These are phyloP conservation scores for Drechslerella stenobrocha DNA, from an alignment of 2,329 filamentous ascomycete species.

Conservation along the genomic window DNA sequence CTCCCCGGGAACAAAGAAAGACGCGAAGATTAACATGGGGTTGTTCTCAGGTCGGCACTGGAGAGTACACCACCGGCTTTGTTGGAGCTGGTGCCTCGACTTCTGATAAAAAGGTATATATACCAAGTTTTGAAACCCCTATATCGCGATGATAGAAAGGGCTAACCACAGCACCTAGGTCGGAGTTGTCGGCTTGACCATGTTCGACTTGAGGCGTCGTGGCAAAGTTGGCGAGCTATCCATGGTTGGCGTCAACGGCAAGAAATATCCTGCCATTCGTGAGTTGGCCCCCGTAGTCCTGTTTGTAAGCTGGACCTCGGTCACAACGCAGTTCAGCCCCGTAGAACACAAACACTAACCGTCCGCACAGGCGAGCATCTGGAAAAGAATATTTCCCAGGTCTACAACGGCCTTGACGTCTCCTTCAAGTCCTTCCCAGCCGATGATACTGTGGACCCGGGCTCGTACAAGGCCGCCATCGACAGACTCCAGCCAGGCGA, in stretches of 20 bases:
- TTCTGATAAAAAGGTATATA: constrained; percentile 79
- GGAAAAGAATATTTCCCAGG: constrained; percentile 80
- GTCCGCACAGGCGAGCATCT: constrained; percentile 68
- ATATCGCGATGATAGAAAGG: too few relatives aligned
- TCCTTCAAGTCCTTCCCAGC: constrained; percentile 81
- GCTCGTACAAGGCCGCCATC: constrained; percentile 86
- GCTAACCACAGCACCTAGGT: too few relatives aligned
- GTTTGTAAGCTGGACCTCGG: constrained; percentile 12
- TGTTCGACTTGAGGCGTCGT: constrained; percentile 84
- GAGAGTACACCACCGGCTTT: constrained; percentile 95
- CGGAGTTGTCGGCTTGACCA: constrained; percentile 83
- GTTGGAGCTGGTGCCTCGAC: constrained; percentile 79
- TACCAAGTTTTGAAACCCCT: too few relatives aligned
- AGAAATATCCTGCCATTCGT: constrained; percentile 90
- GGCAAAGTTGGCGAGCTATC: constrained; percentile 83
- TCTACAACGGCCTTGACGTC: constrained; percentile 86
- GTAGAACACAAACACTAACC: constrained; percentile 27
- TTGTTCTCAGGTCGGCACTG: constrained; percentile 72
- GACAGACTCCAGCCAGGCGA: constrained; percentile 78
- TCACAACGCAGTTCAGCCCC: too few relatives aligned
- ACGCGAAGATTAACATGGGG: not conserved
- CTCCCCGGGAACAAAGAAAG: constrained; percentile 18
- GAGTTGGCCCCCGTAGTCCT: constrained; percentile 55
- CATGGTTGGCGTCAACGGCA: constrained; percentile 88
- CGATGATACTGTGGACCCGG: constrained; percentile 72